Conservation (phyloP, 495 filamentous ascomycete genomes). For the Sphaerosporella brunnea region DNA sequence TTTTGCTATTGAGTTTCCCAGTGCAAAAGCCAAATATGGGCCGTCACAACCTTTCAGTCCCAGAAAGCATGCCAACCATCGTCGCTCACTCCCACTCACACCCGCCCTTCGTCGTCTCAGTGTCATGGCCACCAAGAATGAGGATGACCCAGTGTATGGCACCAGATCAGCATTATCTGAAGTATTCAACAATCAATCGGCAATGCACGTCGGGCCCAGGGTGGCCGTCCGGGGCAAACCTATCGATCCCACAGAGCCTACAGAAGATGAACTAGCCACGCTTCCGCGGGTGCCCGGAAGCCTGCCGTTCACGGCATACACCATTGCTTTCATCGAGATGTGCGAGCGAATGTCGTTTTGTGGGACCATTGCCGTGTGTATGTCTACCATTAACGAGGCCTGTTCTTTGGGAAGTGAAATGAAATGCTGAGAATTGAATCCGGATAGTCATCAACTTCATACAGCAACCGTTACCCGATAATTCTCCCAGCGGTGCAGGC, state of each 20-base stretch:
- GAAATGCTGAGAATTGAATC: background rate
- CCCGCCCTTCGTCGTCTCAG: no score
- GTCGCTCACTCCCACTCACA: no score
- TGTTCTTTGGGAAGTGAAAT: background rate
- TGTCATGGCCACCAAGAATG: no score
- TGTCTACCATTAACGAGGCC: background rate
- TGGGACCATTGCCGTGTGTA: slow-evolving; percentile 46
- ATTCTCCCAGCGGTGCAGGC: slow-evolving; percentile 34
- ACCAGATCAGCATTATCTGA: no score
- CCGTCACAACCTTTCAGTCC: no score
- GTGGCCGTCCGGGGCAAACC: no score
- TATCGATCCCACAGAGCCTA: slow-evolving; percentile 31
- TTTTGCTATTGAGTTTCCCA: no score
- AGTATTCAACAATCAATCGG: no score
- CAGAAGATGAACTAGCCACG: slow-evolving; percentile 39
- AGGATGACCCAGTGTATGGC: no score
- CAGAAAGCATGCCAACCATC: no score
- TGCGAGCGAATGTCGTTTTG: slow-evolving; percentile 64
- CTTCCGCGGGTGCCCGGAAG: slow-evolving; percentile 46
- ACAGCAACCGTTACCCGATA: slow-evolving; percentile 39
- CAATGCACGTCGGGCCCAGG: no score
- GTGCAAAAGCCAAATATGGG: no score
- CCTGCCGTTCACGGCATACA: slow-evolving; percentile 46
- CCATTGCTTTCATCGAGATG: slow-evolving; percentile 53
- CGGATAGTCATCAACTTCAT: slow-evolving; percentile 42